Base-by-base conservation (phyloP, 192 early-diverging fungal species). In the Obelidium mucronatum region DNA sequence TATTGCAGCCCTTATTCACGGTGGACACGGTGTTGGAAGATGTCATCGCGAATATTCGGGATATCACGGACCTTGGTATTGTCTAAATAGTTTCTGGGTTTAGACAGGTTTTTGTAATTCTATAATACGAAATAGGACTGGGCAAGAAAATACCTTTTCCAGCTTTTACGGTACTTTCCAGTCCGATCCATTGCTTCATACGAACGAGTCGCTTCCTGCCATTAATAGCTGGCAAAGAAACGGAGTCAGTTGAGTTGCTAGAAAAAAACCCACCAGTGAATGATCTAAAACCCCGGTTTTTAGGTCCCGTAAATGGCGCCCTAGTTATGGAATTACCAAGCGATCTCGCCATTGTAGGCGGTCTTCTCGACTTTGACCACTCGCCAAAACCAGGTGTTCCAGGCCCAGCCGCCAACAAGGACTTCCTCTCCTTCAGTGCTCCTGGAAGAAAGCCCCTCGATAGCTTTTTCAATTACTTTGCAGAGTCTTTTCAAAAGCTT, bases 161-260 rank as follows among this genome's bases (percentile, higher is more conserved):
- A 1, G 75, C 83, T 22, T 74, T 78, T 44, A 80, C 91, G 3
- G 91, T 92, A 70, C 63, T 80, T 73, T 79, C 13, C 83, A 77
- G 87, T 90, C 89, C 42, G 90, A 92, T 73, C 83, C 81, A 71
- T 87, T 89, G 56, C 86, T 83, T 36, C 89, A 93, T 61, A 92
- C 89, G 69, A 90, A 92, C 35, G 90, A 90, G 22, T 77, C 92
- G 55, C 78, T 85, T 37, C 91, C 92, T 92, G 75, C 77, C 84
- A 28, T 76, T 92, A 39, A 91, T 26, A 66, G 89, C 91, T 73
- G 64, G 76, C 30, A 84, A 17, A n/a, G n/a, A n/a, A n/a, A n/a
- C n/a, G n/a, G n/a, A n/a, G n/a, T n/a, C n/a, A n/a, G n/a, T n/a
- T n/a, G n/a, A n/a, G n/a, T n/a, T n/a, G n/a, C n/a, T n/a, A n/a